Base-by-base conservation (phyloP, 768 basidiomycete species). In the Phanerochaete carnosa region DNA sequence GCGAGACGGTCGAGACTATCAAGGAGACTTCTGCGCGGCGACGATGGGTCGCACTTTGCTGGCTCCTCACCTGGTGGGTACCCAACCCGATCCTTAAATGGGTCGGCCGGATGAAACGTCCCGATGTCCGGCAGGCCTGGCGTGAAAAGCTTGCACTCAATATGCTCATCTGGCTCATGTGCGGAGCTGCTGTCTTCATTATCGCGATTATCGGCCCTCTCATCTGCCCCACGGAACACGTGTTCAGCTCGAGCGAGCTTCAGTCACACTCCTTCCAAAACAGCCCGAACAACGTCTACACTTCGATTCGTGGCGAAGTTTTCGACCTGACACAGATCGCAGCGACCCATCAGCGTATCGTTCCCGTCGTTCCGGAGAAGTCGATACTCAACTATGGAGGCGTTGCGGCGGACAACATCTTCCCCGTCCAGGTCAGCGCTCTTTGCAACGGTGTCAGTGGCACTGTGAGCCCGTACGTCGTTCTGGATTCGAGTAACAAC, bases 371-470 rank as follows among this genome's bases (percentile, higher is more conserved):
- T 1, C 84, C 90, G 11, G 64, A 74, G 29, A 94, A 94, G 75
- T 74, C 83, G 0, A 77, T 98, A 47, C 73, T 95, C 67, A 83
- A 88, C 67, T 98, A 96, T 69, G 95, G 93, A 29, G 96, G 97
- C 12, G 71, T 79, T 13, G 76, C 84, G 35, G 81, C 91, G 6
- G 85, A 92, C 62, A 72, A 81, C 60, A 76, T 98, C 43, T 98
- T 99, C 84, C 97, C 97, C 23, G 93, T 98, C 26, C 96, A 99
- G 79, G 94, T 98, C 74, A 89, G 85, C 72, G 94, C 96, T 1
- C 80, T 99, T 12, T 99, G 97, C 73, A 90, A 92, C 58, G 97
- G 95, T 39, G 77, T 92, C 39, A 80, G 79, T 23, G 95, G 94
- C 26, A 77, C 79, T 0, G 86, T 99, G 67, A 92, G 86, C 66